Evolutionary conservation across 2,329 filamentous ascomycete species (phyloP).

Genomic region (Fusarium metavorans): DNA sequence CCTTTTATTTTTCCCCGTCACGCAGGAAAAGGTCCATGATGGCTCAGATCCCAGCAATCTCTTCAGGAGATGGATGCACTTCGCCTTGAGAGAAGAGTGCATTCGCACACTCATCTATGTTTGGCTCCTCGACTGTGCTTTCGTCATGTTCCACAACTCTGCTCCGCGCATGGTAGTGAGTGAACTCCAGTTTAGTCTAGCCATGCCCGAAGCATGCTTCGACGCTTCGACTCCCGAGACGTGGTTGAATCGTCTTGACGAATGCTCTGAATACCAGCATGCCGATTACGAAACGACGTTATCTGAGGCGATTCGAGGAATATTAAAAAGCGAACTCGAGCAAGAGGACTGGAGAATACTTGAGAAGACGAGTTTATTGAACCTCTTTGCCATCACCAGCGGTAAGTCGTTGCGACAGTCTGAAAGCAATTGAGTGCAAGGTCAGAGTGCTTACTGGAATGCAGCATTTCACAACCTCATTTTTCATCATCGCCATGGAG

Average conservation of each 20-base stretch:
- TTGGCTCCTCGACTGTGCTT: slow-evolving; percentile 29
- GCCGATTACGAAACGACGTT: background rate
- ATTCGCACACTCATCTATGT: slow-evolving; percentile 16
- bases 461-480: slow-evolving; percentile 30
- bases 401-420: background rate
- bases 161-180: slow-evolving; percentile 13
- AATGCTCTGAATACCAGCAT: background rate
- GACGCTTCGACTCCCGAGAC: background rate
- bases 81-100: slow-evolving; percentile 18
- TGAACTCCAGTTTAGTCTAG: slow-evolving; percentile 19
- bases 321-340: background rate
- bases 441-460: background rate
- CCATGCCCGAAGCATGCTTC: slow-evolving; percentile 9
- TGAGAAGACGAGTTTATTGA: slow-evolving; percentile 13
- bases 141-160: slow-evolving; percentile 29
- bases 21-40: background rate
- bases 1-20: background rate
- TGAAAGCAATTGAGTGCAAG: background rate
- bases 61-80: background rate
- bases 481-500: slow-evolving; percentile 16
- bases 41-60: background rate
- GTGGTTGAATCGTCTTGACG: background rate
- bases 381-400: slow-evolving; percentile 20
- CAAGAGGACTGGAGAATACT: background rate
- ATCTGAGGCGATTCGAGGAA: background rate